Conservation (phyloP, 257 asterid species). For the Forsythia suspensa region DNA sequence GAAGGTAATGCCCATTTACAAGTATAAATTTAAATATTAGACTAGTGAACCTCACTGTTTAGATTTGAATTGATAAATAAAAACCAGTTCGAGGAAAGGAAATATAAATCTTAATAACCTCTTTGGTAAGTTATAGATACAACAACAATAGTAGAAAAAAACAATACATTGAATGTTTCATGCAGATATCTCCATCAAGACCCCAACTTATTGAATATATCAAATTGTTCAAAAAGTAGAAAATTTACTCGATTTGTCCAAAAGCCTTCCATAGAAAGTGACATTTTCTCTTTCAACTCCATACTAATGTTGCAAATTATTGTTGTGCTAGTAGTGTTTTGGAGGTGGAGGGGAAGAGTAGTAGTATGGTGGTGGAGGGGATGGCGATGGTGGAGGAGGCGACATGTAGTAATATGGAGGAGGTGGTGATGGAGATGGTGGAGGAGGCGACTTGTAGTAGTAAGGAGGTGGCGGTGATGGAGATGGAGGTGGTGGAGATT, state of each 20-base stretch:
- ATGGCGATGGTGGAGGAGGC: background rate
- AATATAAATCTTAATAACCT: background rate
- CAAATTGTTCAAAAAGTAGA: background rate
- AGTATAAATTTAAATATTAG: background rate
- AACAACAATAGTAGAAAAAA: background rate
- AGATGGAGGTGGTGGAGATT: background rate
- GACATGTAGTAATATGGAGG: background rate
- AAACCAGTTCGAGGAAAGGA: slow-evolving; percentile 1
- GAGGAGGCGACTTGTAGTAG: background rate
- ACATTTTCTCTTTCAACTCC: background rate
- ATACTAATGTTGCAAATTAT: background rate
- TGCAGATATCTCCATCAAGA: background rate
- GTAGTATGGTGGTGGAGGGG: too few relatives aligned
- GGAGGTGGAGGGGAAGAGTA: slow-evolving; percentile 1
- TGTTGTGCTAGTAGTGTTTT: background rate
- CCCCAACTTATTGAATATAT: background rate
- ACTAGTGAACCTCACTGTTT: background rate
- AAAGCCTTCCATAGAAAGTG: background rate
- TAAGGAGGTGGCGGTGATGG: background rate
- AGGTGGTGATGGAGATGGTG: background rate
- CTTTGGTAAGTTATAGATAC: background rate
- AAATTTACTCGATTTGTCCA: background rate
- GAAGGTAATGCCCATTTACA: background rate
- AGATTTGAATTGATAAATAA: background rate
- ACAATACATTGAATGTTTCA: background rate